Base-by-base conservation (phyloP, 148 eudicot genomes). In the Gaultheria prostrata region DNA sequence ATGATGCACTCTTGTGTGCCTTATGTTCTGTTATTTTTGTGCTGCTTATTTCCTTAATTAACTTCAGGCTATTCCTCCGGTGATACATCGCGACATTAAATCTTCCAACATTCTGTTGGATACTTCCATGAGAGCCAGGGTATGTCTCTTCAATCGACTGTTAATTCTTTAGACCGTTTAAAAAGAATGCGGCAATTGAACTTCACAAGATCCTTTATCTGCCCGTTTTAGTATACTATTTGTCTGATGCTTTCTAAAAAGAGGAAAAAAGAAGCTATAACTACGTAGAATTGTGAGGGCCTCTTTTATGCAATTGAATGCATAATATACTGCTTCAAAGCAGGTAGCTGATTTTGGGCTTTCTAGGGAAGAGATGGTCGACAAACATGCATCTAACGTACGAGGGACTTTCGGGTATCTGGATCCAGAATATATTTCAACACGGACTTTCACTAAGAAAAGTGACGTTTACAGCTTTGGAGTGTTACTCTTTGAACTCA, bases 331-430 rank as follows among this genome's bases (percentile, higher is more conserved):
- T 82, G 81, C 6, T 73, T 76, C 32, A 81, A 39, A 75, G 12
- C 85, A 95, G 98, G 98, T 97, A 49, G 93, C 99, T 63, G 99
- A 97, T 88, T 97, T 97, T 85, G 99, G 99, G 85, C 94, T 96
- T 78, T 96, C 99, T 82, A 91, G 98, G 83, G 99, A 96, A 89
- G 99, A 94, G 82, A 87, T 88, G 88, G 88, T 92, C 67, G 89
- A 86, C 74, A 90, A 88, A 77, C 92, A 92, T 74, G 91, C 87
- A 13, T 87, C 92, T 43, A 91, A 94, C 83, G 76, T 96, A 84
- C 91, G 85, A 67, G 99, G 99, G 85, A 97, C 99, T 70, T 97
- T 93, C 82, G 99, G 99, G n/a, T 97, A 97, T 88, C 93, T 97
- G 9, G 99, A 97, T 91, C 99, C 99, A 1, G 98, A 94, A 83